Conservation (phyloP, 108 stramenopile genomes). For the Licmophora abbreviata region DNA sequence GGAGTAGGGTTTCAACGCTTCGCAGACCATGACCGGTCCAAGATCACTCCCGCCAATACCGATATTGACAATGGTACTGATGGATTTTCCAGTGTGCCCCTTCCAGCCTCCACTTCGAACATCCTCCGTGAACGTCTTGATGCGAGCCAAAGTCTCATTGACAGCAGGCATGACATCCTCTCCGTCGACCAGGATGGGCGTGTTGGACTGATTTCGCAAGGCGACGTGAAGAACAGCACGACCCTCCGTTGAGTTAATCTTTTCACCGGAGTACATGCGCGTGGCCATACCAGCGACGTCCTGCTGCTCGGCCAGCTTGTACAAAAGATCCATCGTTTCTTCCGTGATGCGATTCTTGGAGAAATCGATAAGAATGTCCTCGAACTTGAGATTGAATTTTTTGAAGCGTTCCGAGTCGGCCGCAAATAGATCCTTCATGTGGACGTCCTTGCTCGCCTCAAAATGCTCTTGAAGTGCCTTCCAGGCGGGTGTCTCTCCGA, state of each 20-base stretch:
- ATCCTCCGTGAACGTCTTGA: constrained; percentile 79
- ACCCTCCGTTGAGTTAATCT: constrained; percentile 80
- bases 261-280: constrained; percentile 86
- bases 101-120: constrained; percentile 81
- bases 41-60: constrained; percentile 95
- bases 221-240: constrained; percentile 79
- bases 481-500: constrained; percentile 50
- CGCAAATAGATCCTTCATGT: constrained; percentile 68
- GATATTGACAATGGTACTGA: constrained; percentile 87
- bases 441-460: constrained; percentile 39
- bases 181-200: constrained; percentile 81
- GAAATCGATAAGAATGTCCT: constrained; percentile 89
- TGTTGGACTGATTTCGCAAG: constrained; percentile 66
- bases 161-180: constrained; percentile 89
- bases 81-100: constrained; percentile 91
- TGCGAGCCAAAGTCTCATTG: constrained; percentile 68
- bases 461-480: constrained; percentile 61
- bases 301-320: constrained; percentile 69
- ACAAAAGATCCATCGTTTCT: constrained; percentile 84
- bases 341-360: constrained; percentile 87
- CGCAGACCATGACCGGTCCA: constrained; percentile 95
- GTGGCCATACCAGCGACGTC: constrained; percentile 73
- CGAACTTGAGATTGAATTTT: constrained; percentile 56
- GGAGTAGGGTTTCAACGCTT: constrained; percentile 87
- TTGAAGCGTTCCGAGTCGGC: constrained; percentile 59